A percentile compares a stretch with the other conserved stretches of the same genome.
Evolutionary conservation across 306 rosid species (phyloP).

Genomic region (Inga oerstediana): DNA sequence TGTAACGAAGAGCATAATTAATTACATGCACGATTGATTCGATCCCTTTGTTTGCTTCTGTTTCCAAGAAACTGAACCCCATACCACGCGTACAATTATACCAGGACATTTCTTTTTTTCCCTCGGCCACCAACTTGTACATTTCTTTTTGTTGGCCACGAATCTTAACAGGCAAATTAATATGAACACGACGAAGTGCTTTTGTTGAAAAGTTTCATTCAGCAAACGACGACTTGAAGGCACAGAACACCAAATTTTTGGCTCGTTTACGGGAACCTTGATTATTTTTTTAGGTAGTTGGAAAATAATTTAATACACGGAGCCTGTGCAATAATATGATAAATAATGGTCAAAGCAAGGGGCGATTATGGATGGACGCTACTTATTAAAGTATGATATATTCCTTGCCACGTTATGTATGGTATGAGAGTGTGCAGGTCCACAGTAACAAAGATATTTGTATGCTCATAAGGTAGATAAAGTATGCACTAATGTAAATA

Average conservation of each 20-base stretch:
- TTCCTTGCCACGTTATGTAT: neutral
- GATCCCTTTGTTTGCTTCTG: constrained; percentile 3
- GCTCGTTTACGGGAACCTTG: neutral
- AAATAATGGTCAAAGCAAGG: neutral
- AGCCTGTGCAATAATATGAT: neutral
- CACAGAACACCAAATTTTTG: neutral
- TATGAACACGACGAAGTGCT: neutral
- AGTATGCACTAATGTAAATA: too few relatives aligned
- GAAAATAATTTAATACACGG: neutral
- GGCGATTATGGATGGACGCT: neutral
- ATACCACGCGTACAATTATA: neutral
- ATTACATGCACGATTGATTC: constrained; percentile 8
- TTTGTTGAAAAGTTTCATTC: constrained; percentile 13
- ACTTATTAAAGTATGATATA: neutral
- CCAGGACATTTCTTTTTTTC: neutral
- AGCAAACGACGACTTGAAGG: neutral
- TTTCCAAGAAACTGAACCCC: neutral
- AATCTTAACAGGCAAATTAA: neutral
- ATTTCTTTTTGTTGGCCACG: constrained; percentile 3
- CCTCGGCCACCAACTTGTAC: neutral
- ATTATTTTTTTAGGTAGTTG: neutral
- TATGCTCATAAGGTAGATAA: too few relatives aligned
- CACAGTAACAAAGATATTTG: too few relatives aligned
- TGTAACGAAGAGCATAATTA: neutral
- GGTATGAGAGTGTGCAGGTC: too few relatives aligned